Percentiles rank a stretch among this genome's conserved stretches.
These are phyloP conservation scores for Alternaria atra DNA, from an alignment of 2,329 filamentous ascomycete genomes.

Conservation along the genomic window DNA sequence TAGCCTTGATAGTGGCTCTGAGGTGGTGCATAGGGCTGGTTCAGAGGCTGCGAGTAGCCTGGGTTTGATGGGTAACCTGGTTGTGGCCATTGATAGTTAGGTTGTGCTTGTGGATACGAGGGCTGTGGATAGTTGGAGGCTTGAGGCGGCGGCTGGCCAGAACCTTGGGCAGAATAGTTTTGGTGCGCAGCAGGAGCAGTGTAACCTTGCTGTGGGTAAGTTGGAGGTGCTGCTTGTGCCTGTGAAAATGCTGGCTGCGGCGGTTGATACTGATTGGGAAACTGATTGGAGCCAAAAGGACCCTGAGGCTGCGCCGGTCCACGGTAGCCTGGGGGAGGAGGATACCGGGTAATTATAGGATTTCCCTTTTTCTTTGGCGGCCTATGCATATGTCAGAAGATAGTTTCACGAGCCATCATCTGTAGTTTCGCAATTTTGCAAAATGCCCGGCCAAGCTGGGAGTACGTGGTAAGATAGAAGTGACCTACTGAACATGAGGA, in stretches of 20 bases:
- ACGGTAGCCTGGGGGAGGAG: constrained; percentile 59
- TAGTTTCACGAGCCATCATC: neutral
- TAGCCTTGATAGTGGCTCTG: constrained; percentile 32
- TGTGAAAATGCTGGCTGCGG: constrained; percentile 41
- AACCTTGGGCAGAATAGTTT: constrained; percentile 36
- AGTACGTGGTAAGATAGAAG: constrained; percentile 6
- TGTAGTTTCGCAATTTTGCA: neutral
- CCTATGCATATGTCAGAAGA: constrained; percentile 34
- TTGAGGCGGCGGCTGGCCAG: constrained; percentile 31
- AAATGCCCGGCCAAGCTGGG: neutral
- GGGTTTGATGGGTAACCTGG: constrained; percentile 35
- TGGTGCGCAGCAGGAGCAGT: constrained; percentile 27
- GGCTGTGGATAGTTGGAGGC: constrained; percentile 27
- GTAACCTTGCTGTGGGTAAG: constrained; percentile 38
- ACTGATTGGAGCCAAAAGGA: constrained; percentile 37
- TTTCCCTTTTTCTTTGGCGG: constrained; percentile 58
- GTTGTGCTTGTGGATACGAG: constrained; percentile 31
- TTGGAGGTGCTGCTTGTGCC: constrained; percentile 27
- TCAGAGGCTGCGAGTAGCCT: constrained; percentile 31
- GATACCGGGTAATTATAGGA: constrained; percentile 60
- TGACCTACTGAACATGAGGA: constrained; percentile 46
- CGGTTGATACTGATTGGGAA: constrained; percentile 39
- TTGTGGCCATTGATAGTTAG: constrained; percentile 38
- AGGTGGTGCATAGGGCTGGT: constrained; percentile 33
- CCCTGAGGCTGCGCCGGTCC: constrained; percentile 46